Evolutionary conservation across 2,329 filamentous ascomycete species (phyloP).

Genomic region (Aspergillus sergii): DNA sequence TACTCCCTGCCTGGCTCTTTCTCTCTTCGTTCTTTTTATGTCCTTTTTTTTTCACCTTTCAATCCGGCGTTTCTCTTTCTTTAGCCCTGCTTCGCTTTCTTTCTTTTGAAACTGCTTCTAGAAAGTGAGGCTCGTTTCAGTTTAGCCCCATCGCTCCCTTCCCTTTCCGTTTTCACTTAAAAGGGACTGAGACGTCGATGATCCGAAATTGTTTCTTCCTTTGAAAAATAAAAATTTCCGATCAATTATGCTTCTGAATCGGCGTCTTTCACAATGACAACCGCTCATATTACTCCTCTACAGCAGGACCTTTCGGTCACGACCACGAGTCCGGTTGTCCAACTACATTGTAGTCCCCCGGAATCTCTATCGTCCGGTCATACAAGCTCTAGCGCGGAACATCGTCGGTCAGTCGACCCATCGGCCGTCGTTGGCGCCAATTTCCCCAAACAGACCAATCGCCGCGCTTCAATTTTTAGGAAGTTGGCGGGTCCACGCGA

Average conservation of each 20-base stretch:
- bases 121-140: background rate
- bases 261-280: constrained; percentile 29
- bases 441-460: constrained; percentile 27
- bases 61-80: constrained; percentile 6
- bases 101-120: constrained; percentile 7
- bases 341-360: constrained; percentile 24
- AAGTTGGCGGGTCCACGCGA: constrained; percentile 51
- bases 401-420: constrained; percentile 23
- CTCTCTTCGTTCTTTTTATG: constrained; percentile 8
- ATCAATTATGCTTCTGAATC: constrained; percentile 21
- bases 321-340: constrained; percentile 20
- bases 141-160: background rate
- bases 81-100: constrained; percentile 2
- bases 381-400: constrained; percentile 29
- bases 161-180: constrained; percentile 2
- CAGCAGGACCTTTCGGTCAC: constrained; percentile 30
- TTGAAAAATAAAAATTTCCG: background rate
- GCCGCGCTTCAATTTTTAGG: constrained; percentile 33
- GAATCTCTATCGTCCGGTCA: constrained; percentile 27
- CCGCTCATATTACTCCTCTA: constrained; percentile 32
- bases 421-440: constrained; percentile 22
- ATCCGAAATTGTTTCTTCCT: background rate
- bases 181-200: background rate
- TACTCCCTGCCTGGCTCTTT: background rate
- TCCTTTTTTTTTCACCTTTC: constrained; percentile 1